Percentiles rank a stretch among this genome's conserved stretches.
Conservation (phyloP, 345 rosid genomes). For the Populus tremula region DNA sequence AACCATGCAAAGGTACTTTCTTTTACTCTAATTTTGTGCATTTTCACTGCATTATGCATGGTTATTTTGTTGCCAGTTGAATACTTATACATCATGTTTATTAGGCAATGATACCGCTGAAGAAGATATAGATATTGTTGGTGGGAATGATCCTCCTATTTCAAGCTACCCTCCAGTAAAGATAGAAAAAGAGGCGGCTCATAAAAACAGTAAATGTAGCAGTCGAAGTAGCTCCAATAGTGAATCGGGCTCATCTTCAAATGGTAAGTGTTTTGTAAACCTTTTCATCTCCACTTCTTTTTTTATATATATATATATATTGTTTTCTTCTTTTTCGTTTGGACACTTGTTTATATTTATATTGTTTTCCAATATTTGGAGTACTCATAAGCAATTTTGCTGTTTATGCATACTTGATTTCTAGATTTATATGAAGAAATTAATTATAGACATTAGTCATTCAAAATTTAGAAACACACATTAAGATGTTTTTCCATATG, state of each 20-base stretch:
- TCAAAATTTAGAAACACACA: not conserved
- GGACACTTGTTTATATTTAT: not conserved
- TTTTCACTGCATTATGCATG: conserved; percentile 1
- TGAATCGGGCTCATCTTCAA: conserved; percentile 73
- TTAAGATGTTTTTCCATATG: not conserved
- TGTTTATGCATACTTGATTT: not conserved
- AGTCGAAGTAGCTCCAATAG: conserved; percentile 74
- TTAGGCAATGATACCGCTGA: conserved; percentile 59
- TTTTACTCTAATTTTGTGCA: conserved; percentile 9
- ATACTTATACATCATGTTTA: conserved; percentile 15
- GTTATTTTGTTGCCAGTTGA: conserved; percentile 13
- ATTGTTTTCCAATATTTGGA: not conserved
- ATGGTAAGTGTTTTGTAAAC: conserved; percentile 53
- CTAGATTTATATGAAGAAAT: not conserved
- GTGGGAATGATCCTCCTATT: conserved; percentile 63
- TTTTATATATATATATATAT: not conserved
- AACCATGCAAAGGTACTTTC: conserved; percentile 56
- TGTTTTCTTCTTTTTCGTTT: not conserved
- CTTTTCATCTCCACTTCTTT: conserved; percentile 6
- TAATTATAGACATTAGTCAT: not conserved
- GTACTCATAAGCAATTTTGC: not conserved
- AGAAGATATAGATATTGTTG: conserved; percentile 79
- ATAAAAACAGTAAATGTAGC: conserved; percentile 51
- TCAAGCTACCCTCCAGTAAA: conserved; percentile 51
- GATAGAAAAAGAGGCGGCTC: conserved; percentile 56